Base-by-base conservation (phyloP, 495 filamentous ascomycete genomes). In the Cladorrhinum samala region DNA sequence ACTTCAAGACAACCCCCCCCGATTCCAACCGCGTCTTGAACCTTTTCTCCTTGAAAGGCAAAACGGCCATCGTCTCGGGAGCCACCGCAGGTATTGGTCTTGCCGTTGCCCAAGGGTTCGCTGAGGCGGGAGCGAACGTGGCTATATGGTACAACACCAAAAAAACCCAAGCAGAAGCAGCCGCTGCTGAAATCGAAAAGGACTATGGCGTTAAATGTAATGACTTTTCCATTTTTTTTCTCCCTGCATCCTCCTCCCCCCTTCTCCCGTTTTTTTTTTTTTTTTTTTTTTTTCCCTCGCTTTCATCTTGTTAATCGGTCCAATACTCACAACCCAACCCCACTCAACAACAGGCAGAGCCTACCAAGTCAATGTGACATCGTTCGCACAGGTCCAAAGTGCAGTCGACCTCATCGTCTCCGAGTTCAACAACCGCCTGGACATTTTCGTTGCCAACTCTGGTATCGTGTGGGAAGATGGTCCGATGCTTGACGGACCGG, bases 131-230 rank as follows among this genome's bases (percentile, higher is more conserved):
- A 36, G 89, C 90, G 33, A 89, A 95, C 57, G 86, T 95, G 39
- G 89, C 87, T 2, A 82, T 95, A 25, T 92, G 87, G 84, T 95
- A 90, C 61, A 89, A 89, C 63, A 81, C 75, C 65, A 91, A 93
- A 71, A 77, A 79, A 61, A 83, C 86, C 54, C 83, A 86, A 56
- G 83, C 85, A 7, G 53, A 83, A 38, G 78, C 84, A 41, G 74
- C 82, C n/a, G 90, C 91, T 2, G 76, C 75, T 17, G 82, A 86
- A 44, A 86, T 94, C 50, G 86, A 84, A 59, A 70, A 81, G 59
- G 78, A 78, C 37, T 93, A 84, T 58, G 86, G 87, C n/a, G 88
- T 95, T 43, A 85, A 85, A 68, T 84, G 89, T 92, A 66, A 57
- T 71, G 61, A 14, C 21, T 47, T 42, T 51, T 24, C 37, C 25